Evolutionary conservation across 345 rosid species (phyloP).

Genomic region (Viola odorata): DNA sequence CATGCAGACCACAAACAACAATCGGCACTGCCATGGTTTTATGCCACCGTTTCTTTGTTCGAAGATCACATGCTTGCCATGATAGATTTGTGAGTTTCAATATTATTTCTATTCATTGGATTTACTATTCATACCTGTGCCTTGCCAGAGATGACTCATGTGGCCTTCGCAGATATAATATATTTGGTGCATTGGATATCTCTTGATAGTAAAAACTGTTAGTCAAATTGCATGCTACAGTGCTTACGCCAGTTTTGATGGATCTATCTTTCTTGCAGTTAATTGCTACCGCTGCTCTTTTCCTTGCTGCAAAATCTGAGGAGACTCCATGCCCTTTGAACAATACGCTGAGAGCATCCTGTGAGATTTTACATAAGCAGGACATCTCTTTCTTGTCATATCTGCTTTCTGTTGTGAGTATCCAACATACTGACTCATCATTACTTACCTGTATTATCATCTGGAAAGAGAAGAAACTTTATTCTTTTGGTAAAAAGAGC

Average conservation of each 20-base stretch:
- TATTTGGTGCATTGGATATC: neutral
- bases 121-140: no score
- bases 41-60: conserved; percentile 73
- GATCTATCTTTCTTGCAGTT: conserved; percentile 37
- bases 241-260: conserved; percentile 7
- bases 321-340: conserved; percentile 77
- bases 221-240: neutral
- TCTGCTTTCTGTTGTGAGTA: conserved; percentile 59
- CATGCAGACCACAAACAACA: conserved; percentile 69
- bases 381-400: conserved; percentile 55
- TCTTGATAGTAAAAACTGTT: neutral
- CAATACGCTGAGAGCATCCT: conserved; percentile 47
- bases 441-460: neutral
- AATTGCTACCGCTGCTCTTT: conserved; percentile 72
- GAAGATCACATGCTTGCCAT: conserved; percentile 77
- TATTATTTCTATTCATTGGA: neutral
- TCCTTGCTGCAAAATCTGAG: conserved; percentile 75
- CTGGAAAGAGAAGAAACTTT: neutral
- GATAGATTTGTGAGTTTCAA: conserved; percentile 66
- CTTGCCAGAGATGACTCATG: no score
- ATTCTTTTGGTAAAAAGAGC: neutral
- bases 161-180: neutral
- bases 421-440: neutral
- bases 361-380: conserved; percentile 64
- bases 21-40: conserved; percentile 74